A percentile compares a stretch with the other conserved stretches of the same genome.
Conservation (phyloP, 805 yeast species). For the Nakazawaea ambrosiae region DNA sequence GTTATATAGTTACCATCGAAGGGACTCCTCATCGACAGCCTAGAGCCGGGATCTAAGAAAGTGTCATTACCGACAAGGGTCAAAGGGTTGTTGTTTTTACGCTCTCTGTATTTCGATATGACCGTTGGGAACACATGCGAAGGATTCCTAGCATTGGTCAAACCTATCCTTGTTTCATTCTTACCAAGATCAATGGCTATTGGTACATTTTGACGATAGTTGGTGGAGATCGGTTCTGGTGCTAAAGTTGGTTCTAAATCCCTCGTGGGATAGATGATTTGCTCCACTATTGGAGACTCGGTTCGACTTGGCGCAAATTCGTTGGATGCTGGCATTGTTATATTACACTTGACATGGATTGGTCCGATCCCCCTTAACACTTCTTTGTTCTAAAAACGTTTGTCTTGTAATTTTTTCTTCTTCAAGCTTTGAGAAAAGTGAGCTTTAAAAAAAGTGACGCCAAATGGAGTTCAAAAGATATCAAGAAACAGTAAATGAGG, state of each 20-base stretch:
- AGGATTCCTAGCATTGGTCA: slow-evolving; percentile 40
- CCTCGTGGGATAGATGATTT: slow-evolving; percentile 31
- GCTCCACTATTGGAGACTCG: slow-evolving; percentile 25
- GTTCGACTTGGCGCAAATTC: no score
- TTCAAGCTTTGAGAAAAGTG: no score
- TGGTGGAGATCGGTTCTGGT: slow-evolving; percentile 39
- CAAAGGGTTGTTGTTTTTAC: slow-evolving; percentile 54
- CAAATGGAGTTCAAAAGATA: no score
- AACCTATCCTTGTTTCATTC: slow-evolving; percentile 51
- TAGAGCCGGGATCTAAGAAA: slow-evolving; percentile 59
- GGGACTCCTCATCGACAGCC: slow-evolving; percentile 67
- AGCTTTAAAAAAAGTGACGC: no score
- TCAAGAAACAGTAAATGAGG: no score
- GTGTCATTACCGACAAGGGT: slow-evolving; percentile 82
- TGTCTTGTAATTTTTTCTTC: no score
- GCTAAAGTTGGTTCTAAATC: slow-evolving; percentile 31
- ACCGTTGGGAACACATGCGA: slow-evolving; percentile 61
- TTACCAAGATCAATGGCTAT: slow-evolving; percentile 88
- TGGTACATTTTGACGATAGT: slow-evolving; percentile 54
- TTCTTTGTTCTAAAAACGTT: no score
- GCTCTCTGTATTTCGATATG: slow-evolving; percentile 70
- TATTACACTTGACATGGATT: not conserved
- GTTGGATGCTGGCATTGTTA: not conserved
- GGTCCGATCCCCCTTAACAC: no score
- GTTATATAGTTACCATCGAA: slow-evolving; percentile 82